These are phyloP conservation scores for Beauveria medogensis DNA, from an alignment of 2,329 filamentous ascomycete species.

Conservation along the genomic window DNA sequence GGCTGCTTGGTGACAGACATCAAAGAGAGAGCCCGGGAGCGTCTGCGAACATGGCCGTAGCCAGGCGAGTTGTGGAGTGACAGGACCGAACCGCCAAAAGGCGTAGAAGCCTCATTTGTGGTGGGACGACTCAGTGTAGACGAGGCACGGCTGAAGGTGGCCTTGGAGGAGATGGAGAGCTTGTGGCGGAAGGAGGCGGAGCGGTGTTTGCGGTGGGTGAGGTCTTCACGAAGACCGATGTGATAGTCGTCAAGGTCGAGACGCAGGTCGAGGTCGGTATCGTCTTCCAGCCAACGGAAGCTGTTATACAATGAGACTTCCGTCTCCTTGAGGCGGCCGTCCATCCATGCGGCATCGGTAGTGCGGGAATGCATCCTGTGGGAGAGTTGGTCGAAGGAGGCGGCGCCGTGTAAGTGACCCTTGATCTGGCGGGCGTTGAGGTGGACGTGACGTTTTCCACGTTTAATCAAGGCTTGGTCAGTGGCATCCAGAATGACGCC, in stretches of 20 bases:
- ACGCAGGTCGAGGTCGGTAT: conserved; percentile 59
- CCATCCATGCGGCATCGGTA: conserved; percentile 14
- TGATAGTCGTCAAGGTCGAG: conserved; percentile 65
- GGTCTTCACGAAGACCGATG: conserved; percentile 46
- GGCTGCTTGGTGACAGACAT: conserved; percentile 40
- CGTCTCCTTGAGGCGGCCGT: conserved; percentile 21
- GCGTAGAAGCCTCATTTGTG: conserved; percentile 31
- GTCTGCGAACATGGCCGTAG: conserved; percentile 36
- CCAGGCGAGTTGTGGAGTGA: conserved; percentile 17
- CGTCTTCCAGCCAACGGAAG: conserved; percentile 67
- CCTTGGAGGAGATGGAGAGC: conserved; percentile 59
- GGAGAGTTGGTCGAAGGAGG: conserved; percentile 7
- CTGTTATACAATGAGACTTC: conserved; percentile 55
- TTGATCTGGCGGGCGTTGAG: conserved; percentile 5
- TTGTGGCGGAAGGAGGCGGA: conserved; percentile 61
- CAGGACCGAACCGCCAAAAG: conserved; percentile 14
- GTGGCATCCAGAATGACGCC: conserved; percentile 30
- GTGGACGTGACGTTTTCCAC: conserved; percentile 19
- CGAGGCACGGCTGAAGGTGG: conserved; percentile 51
- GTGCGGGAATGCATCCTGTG: conserved; percentile 20
- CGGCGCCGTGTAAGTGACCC: conserved; percentile 4
- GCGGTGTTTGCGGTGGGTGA: conserved; percentile 36
- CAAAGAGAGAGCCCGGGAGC: conserved; percentile 47
- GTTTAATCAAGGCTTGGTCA: conserved; percentile 20
- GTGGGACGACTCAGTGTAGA: conserved; percentile 40